Evolutionary conservation across 176 grass and related monocot species (phyloP).

Genomic region (Phoenix roebelenii): DNA sequence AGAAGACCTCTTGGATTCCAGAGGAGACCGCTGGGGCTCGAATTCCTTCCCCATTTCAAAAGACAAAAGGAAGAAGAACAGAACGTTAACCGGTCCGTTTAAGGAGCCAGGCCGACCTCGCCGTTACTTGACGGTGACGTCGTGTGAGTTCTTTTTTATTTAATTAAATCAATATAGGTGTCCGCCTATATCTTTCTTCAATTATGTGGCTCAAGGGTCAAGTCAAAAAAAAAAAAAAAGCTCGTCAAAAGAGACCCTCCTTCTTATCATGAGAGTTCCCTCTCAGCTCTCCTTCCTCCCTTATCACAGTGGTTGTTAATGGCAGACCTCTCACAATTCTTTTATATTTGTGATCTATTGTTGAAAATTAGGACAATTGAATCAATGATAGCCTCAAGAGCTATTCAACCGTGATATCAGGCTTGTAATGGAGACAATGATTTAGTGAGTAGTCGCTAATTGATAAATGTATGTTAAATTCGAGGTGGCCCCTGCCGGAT

Average conservation of each 20-base stretch:
- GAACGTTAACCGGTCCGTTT: slow-evolving; percentile 14
- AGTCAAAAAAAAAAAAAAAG: not conserved
- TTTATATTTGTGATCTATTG: slow-evolving; percentile 2
- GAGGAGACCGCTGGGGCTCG: not conserved
- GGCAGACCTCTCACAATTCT: slow-evolving; percentile 8
- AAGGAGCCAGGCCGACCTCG: slow-evolving; percentile 32
- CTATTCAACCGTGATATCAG: too few relatives aligned
- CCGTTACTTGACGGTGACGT: slow-evolving; percentile 27
- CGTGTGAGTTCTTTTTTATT: slow-evolving; percentile 17
- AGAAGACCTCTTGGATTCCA: slow-evolving; percentile 9
- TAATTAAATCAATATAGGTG: not conserved
- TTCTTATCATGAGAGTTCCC: slow-evolving; percentile 6
- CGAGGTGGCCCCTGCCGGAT: too few relatives aligned
- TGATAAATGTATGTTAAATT: too few relatives aligned
- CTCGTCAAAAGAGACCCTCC: not conserved
- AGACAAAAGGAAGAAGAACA: not conserved
- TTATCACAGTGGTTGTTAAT: slow-evolving; percentile 30
- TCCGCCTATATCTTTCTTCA: not conserved
- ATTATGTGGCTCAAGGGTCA: not conserved
- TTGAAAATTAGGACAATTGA: not conserved
- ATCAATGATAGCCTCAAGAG: not conserved
- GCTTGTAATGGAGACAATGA: too few relatives aligned
- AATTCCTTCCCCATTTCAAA: not conserved
- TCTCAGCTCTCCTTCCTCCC: slow-evolving; percentile 23
- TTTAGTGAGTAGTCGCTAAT: too few relatives aligned